These are phyloP conservation scores for Aspergillus sp. DNA, from an alignment of 2,329 filamentous ascomycete species.

Conservation along the genomic window DNA sequence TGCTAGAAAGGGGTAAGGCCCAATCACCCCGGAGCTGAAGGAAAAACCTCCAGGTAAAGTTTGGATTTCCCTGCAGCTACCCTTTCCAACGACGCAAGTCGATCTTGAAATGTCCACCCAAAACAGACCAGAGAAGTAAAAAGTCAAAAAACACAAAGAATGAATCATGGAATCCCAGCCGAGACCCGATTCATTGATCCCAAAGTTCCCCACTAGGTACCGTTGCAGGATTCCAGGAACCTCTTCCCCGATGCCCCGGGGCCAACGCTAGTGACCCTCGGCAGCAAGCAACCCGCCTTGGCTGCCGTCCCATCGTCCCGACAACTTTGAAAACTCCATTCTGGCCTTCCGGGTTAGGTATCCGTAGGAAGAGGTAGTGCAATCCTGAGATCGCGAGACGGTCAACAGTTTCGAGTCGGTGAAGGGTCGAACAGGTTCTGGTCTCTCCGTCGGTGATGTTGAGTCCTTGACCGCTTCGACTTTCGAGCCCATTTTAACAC, in stretches of 20 bases:
- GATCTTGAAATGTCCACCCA: not conserved
- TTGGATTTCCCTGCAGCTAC: conserved; percentile 14
- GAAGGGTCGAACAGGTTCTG: conserved; percentile 1
- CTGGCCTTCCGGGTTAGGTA: not conserved
- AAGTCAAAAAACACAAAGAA: not conserved
- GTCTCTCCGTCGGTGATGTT: not conserved
- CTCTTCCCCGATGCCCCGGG: conserved; percentile 31
- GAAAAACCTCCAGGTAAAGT: not conserved
- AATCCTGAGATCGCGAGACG: not conserved
- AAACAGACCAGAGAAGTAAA: not conserved
- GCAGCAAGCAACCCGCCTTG: conserved; percentile 19
- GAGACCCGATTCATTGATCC: not conserved
- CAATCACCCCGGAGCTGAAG: not conserved
- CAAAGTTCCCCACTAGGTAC: conserved; percentile 17
- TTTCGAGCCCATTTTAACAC: conserved; percentile 3
- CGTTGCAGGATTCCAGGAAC: conserved; percentile 33
- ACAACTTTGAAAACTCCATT: conserved; percentile 5
- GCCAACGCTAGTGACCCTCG: conserved; percentile 29
- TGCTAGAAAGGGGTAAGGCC: not conserved
- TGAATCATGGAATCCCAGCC: conserved; percentile 6
- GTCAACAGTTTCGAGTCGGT: conserved; percentile 7
- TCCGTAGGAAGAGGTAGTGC: conserved; percentile 1
- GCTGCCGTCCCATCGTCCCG: conserved; percentile 13
- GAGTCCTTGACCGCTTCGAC: conserved; percentile 10
- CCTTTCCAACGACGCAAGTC: conserved; percentile 3